Conservation (phyloP, 345 rosid species). For the Tarenaya hassleriana region DNA sequence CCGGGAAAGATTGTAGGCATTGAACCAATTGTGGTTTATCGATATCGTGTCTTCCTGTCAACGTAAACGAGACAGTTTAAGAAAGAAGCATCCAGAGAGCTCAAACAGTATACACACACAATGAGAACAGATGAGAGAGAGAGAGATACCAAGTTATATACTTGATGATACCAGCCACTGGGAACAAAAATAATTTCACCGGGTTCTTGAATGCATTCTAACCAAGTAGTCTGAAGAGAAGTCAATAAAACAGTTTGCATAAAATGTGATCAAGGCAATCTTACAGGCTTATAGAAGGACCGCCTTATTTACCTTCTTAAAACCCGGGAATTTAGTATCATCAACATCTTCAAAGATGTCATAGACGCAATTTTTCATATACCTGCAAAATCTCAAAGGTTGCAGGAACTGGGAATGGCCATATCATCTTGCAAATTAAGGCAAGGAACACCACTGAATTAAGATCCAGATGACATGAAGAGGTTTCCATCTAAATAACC, state of each 20-base stretch:
- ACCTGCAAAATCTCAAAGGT: slow-evolving; percentile 37
- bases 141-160: slow-evolving; percentile 66
- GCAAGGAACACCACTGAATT: too few species aligned
- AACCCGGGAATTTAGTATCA: slow-evolving; percentile 65
- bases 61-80: slow-evolving; percentile 14
- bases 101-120: neutral
- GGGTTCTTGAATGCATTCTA: slow-evolving; percentile 67
- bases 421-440: too few species aligned
- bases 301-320: slow-evolving; percentile 46
- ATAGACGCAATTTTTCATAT: slow-evolving; percentile 60
- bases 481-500: too few species aligned
- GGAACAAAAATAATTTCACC: slow-evolving; percentile 83
- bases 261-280: neutral
- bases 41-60: slow-evolving; percentile 89
- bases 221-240: slow-evolving; percentile 64
- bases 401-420: too few species aligned
- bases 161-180: slow-evolving; percentile 99
- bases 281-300: slow-evolving; percentile 17
- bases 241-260: neutral
- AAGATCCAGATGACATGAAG: too few species aligned
- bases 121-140: slow-evolving; percentile 4
- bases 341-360: slow-evolving; percentile 54
- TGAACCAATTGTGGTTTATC: slow-evolving; percentile 96
- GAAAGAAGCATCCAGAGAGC: neutral
- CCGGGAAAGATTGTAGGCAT: slow-evolving; percentile 70